A percentile compares a stretch with the other conserved stretches of the same genome.
These are phyloP conservation scores for Acanthamoeba culbertsoni DNA, from an alignment of 208 protist genomes.

Conservation along the genomic window DNA sequence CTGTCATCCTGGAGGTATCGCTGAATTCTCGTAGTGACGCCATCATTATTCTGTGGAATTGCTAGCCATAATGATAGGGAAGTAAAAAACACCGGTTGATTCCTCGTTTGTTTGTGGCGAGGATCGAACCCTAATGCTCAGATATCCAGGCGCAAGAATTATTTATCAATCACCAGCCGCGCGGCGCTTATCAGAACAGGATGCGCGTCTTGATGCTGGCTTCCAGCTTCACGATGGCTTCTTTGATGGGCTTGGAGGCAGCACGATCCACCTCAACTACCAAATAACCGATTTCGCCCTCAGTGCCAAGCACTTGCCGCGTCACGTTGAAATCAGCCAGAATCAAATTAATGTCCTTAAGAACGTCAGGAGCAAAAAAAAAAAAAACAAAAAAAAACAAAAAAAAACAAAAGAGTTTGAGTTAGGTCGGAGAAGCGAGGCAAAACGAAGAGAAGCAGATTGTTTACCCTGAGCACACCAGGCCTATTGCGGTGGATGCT, in stretches of 20 bases:
- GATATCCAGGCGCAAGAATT: too few relatives aligned
- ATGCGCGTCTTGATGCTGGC: slow-evolving; percentile 71
- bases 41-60: too few relatives aligned
- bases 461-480: slow-evolving; percentile 84
- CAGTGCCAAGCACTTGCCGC: slow-evolving; percentile 85
- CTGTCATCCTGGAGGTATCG: too few relatives aligned
- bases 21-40: too few relatives aligned
- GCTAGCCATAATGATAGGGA: too few relatives aligned
- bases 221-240: slow-evolving; percentile 64
- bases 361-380: not conserved
- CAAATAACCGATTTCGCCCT: slow-evolving; percentile 85
- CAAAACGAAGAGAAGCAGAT: not conserved
- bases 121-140: too few relatives aligned
- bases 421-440: not conserved
- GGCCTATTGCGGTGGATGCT: slow-evolving; percentile 92
- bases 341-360: slow-evolving; percentile 88
- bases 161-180: too few relatives aligned
- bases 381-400: not conserved
- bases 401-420: not conserved
- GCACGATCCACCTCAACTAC: slow-evolving; percentile 74
- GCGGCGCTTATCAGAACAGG: slow-evolving; percentile 78
- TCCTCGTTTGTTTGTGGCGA: too few relatives aligned
- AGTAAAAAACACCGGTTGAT: too few relatives aligned
- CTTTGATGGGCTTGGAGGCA: slow-evolving; percentile 71
- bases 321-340: slow-evolving; percentile 88